A percentile compares a stretch with the other conserved stretches of the same genome.
Conservation (phyloP, 495 filamentous ascomycete genomes). For the Sabuloglossum arenarium region DNA sequence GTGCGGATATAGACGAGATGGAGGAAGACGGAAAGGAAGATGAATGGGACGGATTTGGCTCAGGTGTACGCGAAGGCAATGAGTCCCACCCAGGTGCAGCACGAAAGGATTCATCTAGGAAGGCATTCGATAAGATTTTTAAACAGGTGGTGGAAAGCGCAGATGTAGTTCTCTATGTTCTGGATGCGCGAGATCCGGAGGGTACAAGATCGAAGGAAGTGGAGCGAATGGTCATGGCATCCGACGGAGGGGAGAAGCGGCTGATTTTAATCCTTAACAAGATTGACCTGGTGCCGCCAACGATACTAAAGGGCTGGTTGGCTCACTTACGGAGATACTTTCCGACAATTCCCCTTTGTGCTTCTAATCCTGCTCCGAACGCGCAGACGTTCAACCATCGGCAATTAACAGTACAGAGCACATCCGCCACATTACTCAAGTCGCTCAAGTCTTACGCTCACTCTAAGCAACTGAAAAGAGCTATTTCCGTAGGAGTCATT, state of each 20-base stretch:
- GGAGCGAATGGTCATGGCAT: conserved; percentile 72
- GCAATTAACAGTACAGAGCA: conserved; percentile 67
- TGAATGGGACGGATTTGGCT: conserved; percentile 15
- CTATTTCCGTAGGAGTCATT: conserved; percentile 81
- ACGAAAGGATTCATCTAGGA: conserved; percentile 52
- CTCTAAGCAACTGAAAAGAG: conserved; percentile 63
- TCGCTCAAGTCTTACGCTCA: conserved; percentile 83
- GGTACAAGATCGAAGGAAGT: conserved; percentile 80
- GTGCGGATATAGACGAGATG: conserved; percentile 25
- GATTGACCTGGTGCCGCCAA: conserved; percentile 74
- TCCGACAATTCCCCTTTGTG: conserved; percentile 80
- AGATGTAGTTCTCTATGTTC: conserved; percentile 84
- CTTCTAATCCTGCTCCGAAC: conserved; percentile 62
- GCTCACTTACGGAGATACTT: conserved; percentile 72
- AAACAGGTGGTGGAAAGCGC: conserved; percentile 79
- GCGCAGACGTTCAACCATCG: conserved; percentile 85
- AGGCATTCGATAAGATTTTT: conserved; percentile 86
- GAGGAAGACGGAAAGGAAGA: conserved; percentile 25
- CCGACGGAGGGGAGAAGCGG: conserved; percentile 63
- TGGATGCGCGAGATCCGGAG: conserved; percentile 84
- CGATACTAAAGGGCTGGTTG: conserved; percentile 69
- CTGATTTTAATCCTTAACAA: conserved; percentile 93
- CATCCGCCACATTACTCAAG: conserved; percentile 69
- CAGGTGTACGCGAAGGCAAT: conserved; percentile 11
- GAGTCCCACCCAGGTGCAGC: conserved; percentile 18